Evolutionary conservation across 805 yeast genomes (phyloP), one percentile per base, ranked within the genome.

Genomic region (Kuraishia cidri): DNA sequence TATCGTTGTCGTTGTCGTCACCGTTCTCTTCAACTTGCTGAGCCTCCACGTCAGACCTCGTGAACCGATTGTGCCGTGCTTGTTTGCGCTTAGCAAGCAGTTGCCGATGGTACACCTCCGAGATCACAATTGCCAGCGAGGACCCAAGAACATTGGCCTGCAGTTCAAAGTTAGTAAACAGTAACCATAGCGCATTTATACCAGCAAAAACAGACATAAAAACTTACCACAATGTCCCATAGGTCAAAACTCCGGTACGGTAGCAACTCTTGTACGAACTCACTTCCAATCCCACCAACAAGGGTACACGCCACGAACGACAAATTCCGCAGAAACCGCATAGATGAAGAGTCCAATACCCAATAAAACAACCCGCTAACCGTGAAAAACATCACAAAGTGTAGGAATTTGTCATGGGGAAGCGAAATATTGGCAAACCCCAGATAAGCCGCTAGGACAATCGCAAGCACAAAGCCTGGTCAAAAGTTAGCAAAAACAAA

Each of bases 391-490:
- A 64, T 57, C 4, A 42, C 24, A 35, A 69, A 69, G 43, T 72
- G 79, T 2, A 69, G 39, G 16, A 50, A 36, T 42, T 72, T 72
- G 43, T 72, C 79, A 46, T 69, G 58, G 6, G 50, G 49, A 14
- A 72, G 42, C 1, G 61, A 59, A 3, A 72, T 45, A 52, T 60
- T 59, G 6, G 76, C 69, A 44, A 72, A 66, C 14, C 79, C 79
- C 5, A 72, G 52, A 38, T 70, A 71, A 1, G 45, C 36, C 0
- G 62, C 48, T 4, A 50, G 32, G 2, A 44, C 24, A 7, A 33
- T 22, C 10, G 42, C 32, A 13, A 38, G 19, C n/a, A 41, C 26
- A 28, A 50, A 45, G 6, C 39, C 54, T 47, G n/a, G 22, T 10
- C 11, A 21, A n/a, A n/a, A n/a, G 11, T 10, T 4, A 16, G 21